Conservation (phyloP, 2,329 filamentous ascomycete genomes). For the Epichloe gansuensis region DNA sequence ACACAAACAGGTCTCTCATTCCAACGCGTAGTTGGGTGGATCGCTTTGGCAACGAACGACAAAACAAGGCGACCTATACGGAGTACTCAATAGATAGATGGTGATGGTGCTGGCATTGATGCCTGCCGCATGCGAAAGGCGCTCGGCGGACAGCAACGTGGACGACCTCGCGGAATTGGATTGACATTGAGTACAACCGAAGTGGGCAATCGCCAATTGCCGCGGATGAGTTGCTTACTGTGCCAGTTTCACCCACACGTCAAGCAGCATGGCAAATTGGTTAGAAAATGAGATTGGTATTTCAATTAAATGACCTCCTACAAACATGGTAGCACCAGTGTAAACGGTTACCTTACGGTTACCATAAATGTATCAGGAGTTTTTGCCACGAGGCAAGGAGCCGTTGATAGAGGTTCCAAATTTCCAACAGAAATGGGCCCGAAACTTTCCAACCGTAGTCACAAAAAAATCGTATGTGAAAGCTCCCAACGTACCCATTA, state of each 20-base stretch:
- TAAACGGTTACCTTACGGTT: background rate
- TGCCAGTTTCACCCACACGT: too few relatives aligned
- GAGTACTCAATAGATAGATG: background rate
- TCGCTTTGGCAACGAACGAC: background rate
- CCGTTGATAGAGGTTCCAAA: background rate
- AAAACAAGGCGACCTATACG: background rate
- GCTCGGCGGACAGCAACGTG: too few relatives aligned
- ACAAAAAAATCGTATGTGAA: slow-evolving; percentile 19
- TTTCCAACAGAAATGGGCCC: background rate
- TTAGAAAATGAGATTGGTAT: background rate
- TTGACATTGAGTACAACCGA: too few relatives aligned
- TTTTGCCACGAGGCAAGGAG: background rate
- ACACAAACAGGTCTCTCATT: slow-evolving; percentile 9
- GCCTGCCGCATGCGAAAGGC: too few relatives aligned
- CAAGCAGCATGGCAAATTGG: background rate
- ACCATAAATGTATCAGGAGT: background rate
- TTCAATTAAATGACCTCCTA: background rate
- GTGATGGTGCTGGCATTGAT: background rate
- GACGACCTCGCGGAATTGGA: too few relatives aligned
- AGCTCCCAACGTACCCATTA: slow-evolving; percentile 5
- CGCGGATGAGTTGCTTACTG: too few relatives aligned
- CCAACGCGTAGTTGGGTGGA: slow-evolving; percentile 5
- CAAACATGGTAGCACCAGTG: background rate
- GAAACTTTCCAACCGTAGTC: slow-evolving; percentile 11
- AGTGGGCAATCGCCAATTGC: too few relatives aligned